Evolutionary conservation across 208 protist species (phyloP), one percentile per base, ranked within the genome.

Genomic region (Borovskyia barvae): DNA sequence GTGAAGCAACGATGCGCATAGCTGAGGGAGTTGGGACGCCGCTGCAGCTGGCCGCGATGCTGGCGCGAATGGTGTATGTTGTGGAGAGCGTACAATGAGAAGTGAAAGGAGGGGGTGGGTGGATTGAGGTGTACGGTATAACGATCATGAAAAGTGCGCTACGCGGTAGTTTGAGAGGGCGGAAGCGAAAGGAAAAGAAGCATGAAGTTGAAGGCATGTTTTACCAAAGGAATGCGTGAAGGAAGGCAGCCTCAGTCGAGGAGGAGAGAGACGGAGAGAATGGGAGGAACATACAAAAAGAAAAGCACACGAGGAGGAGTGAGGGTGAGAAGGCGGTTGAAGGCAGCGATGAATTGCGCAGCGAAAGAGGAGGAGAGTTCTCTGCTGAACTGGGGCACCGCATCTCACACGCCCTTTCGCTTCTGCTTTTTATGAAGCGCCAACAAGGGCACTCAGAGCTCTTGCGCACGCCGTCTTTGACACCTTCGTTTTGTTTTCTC

Each of bases 1-100:
- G 77, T 15, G 85, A 92, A 51, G 88, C 85, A 28, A 92, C 89
- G 20, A 93, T 94, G 83, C 82, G 85, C 5, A 87, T 94, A 42
- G 84, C 85, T 0, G 90, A 96, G 40, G 90, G 90, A 15, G 83
- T 92, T 6, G 80, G 85, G 24, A 90, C 87, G 33, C 43, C 80
- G 20, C 77, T 96, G 48, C 91, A 96, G 68, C 80, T 96, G 17
- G 83, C 86, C 14, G 67, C 81, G 26, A 92, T 93, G 85, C 74
- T 95, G 30, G 83, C 85, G 9, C 66, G 81, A 29, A 91, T 95
- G 22, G 76, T 86, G 9, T 50, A 48, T 25, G 66, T 59, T 22
- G 65, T 73, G 50, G 65, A 68, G 37, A 70, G 53, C 22, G 56
- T 39, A 20, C 32, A 41, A 26, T 39, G 52, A 75, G 68, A 75